A percentile compares a stretch with the other conserved stretches of the same genome.
These are phyloP conservation scores for Rubia tinctorum DNA, from an alignment of 305 asterid genomes.

Conservation along the genomic window DNA sequence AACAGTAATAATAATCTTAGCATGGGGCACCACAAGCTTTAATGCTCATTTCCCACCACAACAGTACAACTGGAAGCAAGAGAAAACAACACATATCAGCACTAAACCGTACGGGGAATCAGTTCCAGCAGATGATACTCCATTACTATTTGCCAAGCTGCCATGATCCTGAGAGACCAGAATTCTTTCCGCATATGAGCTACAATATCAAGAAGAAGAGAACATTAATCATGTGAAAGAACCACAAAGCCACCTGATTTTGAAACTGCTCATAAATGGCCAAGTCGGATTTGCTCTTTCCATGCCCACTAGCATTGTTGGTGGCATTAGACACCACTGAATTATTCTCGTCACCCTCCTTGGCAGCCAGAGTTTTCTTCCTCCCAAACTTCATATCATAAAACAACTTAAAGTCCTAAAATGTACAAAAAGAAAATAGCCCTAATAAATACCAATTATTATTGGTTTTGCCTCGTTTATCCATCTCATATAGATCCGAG, in stretches of 20 bases:
- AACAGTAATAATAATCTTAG: neutral
- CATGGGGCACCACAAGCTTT: neutral
- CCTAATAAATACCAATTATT: slow-evolving; percentile 30
- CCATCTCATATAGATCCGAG: neutral
- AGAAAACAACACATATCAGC: neutral
- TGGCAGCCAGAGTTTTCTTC: slow-evolving; percentile 46
- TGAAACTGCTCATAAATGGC: slow-evolving; percentile 72
- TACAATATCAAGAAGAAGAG: slow-evolving; percentile 6
- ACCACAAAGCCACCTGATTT: slow-evolving; percentile 46
- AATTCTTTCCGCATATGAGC: slow-evolving; percentile 17
- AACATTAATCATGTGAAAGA: neutral
- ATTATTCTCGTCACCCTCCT: slow-evolving; percentile 38
- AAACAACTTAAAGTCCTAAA: slow-evolving; percentile 87
- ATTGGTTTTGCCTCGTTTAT: slow-evolving; percentile 15
- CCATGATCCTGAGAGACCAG: slow-evolving; percentile 47
- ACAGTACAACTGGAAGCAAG: neutral
- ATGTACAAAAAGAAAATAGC: slow-evolving; percentile 30
- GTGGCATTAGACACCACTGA: slow-evolving; percentile 29
- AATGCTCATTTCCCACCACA: neutral
- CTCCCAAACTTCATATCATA: slow-evolving; percentile 95
- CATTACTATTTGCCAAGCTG: slow-evolving; percentile 38
- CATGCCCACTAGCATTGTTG: slow-evolving; percentile 38
- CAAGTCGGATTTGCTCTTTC: slow-evolving; percentile 56
- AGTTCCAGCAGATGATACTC: slow-evolving; percentile 43
- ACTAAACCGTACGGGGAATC: slow-evolving; percentile 59